Evolutionary conservation across 306 rosid genomes (phyloP).

Genomic region (Rosa rugosa): DNA sequence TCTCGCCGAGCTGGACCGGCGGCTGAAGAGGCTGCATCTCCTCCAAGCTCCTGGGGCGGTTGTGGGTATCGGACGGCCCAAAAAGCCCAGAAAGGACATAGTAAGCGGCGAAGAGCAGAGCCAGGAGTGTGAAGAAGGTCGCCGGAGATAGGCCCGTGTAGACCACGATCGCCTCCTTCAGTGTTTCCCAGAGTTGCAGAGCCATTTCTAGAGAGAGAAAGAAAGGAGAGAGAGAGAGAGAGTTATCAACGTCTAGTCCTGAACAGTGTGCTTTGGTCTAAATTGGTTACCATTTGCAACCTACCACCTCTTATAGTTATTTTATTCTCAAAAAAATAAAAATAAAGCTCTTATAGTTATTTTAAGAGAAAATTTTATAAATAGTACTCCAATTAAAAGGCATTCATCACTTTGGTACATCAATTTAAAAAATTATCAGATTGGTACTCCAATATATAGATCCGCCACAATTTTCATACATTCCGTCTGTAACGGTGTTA

Average conservation of each 20-base stretch:
- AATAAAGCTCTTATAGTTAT: no score
- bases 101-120: conserved; percentile 55
- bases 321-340: no score
- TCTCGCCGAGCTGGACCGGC: conserved; percentile 92
- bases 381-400: no score
- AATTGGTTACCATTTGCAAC: not conserved
- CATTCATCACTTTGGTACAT: no score
- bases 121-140: conserved; percentile 77
- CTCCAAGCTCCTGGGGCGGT: conserved; percentile 29
- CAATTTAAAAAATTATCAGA: no score
- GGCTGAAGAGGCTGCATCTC: conserved; percentile 69
- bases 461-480: no score
- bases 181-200: conserved; percentile 77
- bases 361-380: no score
- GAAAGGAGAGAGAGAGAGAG: not conserved
- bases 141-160: conserved; percentile 90
- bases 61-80: conserved; percentile 37
- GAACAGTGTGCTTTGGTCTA: not conserved
- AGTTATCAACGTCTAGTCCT: not conserved
- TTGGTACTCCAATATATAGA: no score
- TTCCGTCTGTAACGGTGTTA: no score
- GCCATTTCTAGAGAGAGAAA: conserved; percentile 36
- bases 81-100: conserved; percentile 62
- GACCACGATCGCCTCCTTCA: conserved; percentile 68
- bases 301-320: not conserved